Base-by-base conservation (phyloP, 805 yeast species). In the Candida krabiensis region DNA sequence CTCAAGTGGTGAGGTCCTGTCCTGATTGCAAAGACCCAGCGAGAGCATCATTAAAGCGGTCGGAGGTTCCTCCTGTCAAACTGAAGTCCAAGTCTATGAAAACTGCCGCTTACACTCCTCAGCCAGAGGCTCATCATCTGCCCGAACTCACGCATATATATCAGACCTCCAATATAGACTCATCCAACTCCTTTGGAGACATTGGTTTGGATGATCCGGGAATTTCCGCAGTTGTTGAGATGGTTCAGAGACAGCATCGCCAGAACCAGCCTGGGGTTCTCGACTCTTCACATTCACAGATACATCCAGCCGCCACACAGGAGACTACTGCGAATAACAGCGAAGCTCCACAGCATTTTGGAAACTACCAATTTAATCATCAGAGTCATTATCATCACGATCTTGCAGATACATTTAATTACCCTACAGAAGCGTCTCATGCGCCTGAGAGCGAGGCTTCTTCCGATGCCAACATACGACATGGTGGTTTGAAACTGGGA, bases 1-100 rank as follows among this genome's bases (percentile, higher is more conserved):
- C 85, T 1, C 77, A 79, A 21, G 91, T 87, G 1, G 80, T 90
- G 37, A 71, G 82, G 38, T 76, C 79, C 43, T 93, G 98, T 59
- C 68, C 71, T 2, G 83, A 79, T 35, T 91, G 98, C 60, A 69
- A 37, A 24, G 82, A 79, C 44, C 70, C 56, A 1, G 46, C 47
- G 1, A 39, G 47, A 3, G 23, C 52, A 4, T 46, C 52, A 9
- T 14, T 41, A 5, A 46, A 45, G 26, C 34, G 55, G 14, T 45
- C 52, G 9, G 43, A 41, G 22, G 45, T 46, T 2, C 47, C 46
- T 7, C 37, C 43, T 16, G 37, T 41, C 14, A 37, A 37, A 25
- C 30, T 37, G 14, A 40, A 35, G 30, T 21, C 40, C 11, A 33
- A 30, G 16, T 14, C 33, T 11, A 28, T 34, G 18, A 27, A 38